These are phyloP conservation scores for Amanita thiersii DNA, from an alignment of 768 basidiomycete species.

Conservation along the genomic window DNA sequence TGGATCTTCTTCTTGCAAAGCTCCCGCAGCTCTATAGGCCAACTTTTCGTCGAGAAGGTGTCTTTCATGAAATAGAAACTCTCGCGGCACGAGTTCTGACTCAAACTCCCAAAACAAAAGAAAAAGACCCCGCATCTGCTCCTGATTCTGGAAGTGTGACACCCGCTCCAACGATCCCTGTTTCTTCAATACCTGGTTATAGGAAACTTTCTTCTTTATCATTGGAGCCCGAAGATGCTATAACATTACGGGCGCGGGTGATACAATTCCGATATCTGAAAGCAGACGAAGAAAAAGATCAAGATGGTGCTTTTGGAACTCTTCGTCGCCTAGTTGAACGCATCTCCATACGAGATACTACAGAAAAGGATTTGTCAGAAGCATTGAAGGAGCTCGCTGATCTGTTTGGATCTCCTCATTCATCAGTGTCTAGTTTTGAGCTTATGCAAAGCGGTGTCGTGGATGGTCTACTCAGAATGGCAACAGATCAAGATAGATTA, in stretches of 20 bases:
- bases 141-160: conserved; percentile 29
- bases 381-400: conserved; percentile 70
- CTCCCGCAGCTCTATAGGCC: conserved; percentile 79
- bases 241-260: conserved; percentile 86
- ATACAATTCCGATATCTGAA: conserved; percentile 77
- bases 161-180: conserved; percentile 21
- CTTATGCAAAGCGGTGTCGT: conserved; percentile 90
- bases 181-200: conserved; percentile 49
- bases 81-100: conserved; percentile 60
- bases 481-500: conserved; percentile 56
- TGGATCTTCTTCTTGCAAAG: conserved; percentile 84
- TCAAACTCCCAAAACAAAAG: conserved; percentile 34
- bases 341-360: conserved; percentile 44
- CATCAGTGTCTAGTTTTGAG: conserved; percentile 92
- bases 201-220: conserved; percentile 65
- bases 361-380: conserved; percentile 56
- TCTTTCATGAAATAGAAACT: conserved; percentile 87
- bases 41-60: conserved; percentile 90
- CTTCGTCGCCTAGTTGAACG: conserved; percentile 58
- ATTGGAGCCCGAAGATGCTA: conserved; percentile 81
- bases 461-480: conserved; percentile 76
- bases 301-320: conserved; percentile 54
- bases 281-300: conserved; percentile 44
- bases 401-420: conserved; percentile 67
- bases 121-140: conserved; percentile 35